Evolutionary conservation across 164 flowering plant species (phyloP).

Genomic region (grape (Vitis vinifera)): ASM3070453v1 NC_081808.1:1080501-1081000

Average conservation of each 20-base stretch:
- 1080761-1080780: slow-evolving; percentile 82
- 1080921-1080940: not conserved
- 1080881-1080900: too few species aligned
- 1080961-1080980: slow-evolving; percentile 62
- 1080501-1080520: slow-evolving; percentile 98
- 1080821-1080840: not conserved
- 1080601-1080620: slow-evolving; percentile 66
- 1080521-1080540: slow-evolving; percentile 98
- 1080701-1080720: slow-evolving; percentile 94
- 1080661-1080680: not conserved
- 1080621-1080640: not conserved
- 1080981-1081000: slow-evolving; percentile 92
- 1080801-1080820: slow-evolving; percentile 4
- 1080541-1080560: slow-evolving; percentile 99
- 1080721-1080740: slow-evolving; percentile 95
- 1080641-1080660: not conserved
- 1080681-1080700: slow-evolving; percentile 46
- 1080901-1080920: too few species aligned
- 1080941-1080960: slow-evolving; percentile 12
- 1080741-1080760: slow-evolving; percentile 87
- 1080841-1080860: too few species aligned
- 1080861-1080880: not conserved
- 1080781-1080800: slow-evolving; percentile 95
- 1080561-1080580: slow-evolving; percentile 99
- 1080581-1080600: slow-evolving; percentile 99